Percentiles rank a stretch among this genome's conserved stretches.
Conservation (phyloP, 495 filamentous ascomycete genomes). For the Tetracladium setigerum region DNA sequence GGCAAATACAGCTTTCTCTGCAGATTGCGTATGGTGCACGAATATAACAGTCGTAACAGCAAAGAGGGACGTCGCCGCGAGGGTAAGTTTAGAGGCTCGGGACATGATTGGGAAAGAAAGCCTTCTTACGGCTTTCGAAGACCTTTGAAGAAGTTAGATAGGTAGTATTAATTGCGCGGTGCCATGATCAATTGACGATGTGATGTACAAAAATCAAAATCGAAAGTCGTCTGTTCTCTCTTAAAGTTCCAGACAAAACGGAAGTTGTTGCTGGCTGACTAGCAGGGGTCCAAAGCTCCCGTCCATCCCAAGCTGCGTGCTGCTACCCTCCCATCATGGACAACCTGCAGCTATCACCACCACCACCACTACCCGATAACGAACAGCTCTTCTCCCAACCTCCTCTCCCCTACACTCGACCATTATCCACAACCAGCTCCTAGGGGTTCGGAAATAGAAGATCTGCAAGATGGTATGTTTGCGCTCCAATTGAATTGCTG, state of each 20-base stretch:
- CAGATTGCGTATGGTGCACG: conserved; percentile 80
- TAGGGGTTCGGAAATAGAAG: background rate
- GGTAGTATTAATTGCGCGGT: too few relatives aligned
- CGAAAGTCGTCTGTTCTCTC: too few relatives aligned
- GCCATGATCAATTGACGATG: too few relatives aligned
- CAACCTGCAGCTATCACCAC: conserved; percentile 9
- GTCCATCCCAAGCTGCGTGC: background rate
- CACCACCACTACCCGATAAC: background rate
- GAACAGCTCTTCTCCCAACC: too few relatives aligned
- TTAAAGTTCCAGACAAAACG: too few relatives aligned
- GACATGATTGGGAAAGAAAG: conserved; percentile 54
- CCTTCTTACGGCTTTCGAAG: too few relatives aligned
- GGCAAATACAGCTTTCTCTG: conserved; percentile 70
- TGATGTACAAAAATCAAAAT: too few relatives aligned
- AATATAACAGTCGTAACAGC: conserved; percentile 71
- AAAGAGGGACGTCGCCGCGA: conserved; percentile 67
- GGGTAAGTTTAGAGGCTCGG: conserved; percentile 75
- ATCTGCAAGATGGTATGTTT: conserved; percentile 19
- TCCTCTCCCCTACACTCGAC: too few relatives aligned
- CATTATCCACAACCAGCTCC: too few relatives aligned
- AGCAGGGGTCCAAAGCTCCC: too few relatives aligned
- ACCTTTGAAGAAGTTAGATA: too few relatives aligned
- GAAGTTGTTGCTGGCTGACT: too few relatives aligned
- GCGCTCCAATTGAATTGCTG: background rate
- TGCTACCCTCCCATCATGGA: background rate